phyloP scores from a whole-genome alignment of 306 rosid species.

The Acmispon strigosus region DNA sequence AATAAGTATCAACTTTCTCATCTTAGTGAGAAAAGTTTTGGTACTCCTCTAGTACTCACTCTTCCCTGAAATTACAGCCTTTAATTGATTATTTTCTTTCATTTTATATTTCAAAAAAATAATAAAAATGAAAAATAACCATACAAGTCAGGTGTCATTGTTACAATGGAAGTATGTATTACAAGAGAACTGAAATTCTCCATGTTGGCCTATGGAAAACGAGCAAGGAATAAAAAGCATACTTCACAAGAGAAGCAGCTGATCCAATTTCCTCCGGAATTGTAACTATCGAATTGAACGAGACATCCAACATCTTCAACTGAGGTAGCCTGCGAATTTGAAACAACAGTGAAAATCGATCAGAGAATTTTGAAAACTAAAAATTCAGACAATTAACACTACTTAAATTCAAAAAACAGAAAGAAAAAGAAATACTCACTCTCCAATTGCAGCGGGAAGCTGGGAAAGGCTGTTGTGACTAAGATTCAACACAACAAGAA shows the following conservation, averaged over 20 bases:
- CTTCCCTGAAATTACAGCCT: too few species aligned
- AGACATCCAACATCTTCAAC: constrained; percentile 72
- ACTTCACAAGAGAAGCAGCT: constrained; percentile 80
- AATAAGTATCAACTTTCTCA: background rate
- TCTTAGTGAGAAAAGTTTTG: background rate
- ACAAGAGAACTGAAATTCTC: background rate
- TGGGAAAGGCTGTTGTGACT: constrained; percentile 71
- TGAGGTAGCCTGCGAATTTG: constrained; percentile 50
- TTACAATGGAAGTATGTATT: too few species aligned
- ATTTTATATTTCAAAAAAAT: too few species aligned
- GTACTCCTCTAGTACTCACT: too few species aligned
- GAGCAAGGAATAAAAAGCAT: constrained; percentile 12
- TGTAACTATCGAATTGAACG: constrained; percentile 46
- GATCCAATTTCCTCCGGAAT: constrained; percentile 82
- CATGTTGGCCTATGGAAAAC: constrained; percentile 6
- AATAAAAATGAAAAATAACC: too few species aligned
- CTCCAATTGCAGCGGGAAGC: constrained; percentile 85
- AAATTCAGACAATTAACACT: background rate
- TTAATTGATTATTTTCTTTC: too few species aligned
- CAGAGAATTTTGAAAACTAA: background rate
- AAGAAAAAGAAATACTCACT: constrained; percentile 45
- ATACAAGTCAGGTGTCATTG: too few species aligned
- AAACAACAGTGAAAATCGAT: background rate
- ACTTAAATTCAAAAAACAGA: background rate
- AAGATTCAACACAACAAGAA: constrained; percentile 66